Percentiles rank a stretch among this genome's conserved stretches.
phyloP scores from a whole-genome alignment of 2,329 filamentous ascomycete species.

The Nigrospora sphaerica region DNA sequence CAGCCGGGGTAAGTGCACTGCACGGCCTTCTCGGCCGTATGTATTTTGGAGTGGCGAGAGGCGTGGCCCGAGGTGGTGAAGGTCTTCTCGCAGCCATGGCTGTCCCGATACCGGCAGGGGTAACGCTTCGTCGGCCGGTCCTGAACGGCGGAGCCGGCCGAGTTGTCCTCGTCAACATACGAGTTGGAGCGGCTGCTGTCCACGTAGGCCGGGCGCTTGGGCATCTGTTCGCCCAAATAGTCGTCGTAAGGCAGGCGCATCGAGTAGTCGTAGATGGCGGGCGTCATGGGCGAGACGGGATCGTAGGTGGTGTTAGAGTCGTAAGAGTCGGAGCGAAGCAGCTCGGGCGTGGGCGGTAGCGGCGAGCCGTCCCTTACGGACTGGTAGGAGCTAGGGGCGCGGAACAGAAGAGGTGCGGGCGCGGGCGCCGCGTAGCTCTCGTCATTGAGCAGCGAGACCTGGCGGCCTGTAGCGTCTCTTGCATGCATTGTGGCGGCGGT shows the following conservation, averaged over 20 bases:
- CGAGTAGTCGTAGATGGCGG: slow-evolving; percentile 37
- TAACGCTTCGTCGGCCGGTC: slow-evolving; percentile 58
- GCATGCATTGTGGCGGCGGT: slow-evolving; percentile 40
- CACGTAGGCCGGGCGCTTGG: slow-evolving; percentile 34
- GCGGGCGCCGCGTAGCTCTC: slow-evolving; percentile 27
- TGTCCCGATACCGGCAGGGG: slow-evolving; percentile 66
- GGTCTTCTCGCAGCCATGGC: slow-evolving; percentile 66
- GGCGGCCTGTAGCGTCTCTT: slow-evolving; percentile 47
- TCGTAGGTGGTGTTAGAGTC: slow-evolving; percentile 52
- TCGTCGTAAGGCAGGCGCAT: slow-evolving; percentile 29
- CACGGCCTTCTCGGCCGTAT: slow-evolving; percentile 74
- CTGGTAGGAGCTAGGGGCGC: slow-evolving; percentile 28
- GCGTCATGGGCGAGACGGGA: slow-evolving; percentile 48
- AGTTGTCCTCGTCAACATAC: slow-evolving; percentile 41
- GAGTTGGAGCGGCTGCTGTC: slow-evolving; percentile 38
- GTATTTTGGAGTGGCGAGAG: slow-evolving; percentile 79
- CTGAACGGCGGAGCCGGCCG: slow-evolving; percentile 30
- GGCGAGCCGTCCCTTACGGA: slow-evolving; percentile 31
- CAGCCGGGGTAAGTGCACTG: slow-evolving; percentile 62
- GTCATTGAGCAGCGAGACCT: slow-evolving; percentile 55
- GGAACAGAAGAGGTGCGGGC: slow-evolving; percentile 23
- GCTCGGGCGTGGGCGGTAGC: slow-evolving; percentile 46
- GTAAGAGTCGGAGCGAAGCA: slow-evolving; percentile 55
- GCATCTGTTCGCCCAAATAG: slow-evolving; percentile 20
- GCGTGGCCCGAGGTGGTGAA: slow-evolving; percentile 82